phyloP scores from a whole-genome alignment of 225 moss, liverwort and hornwort species.

The Asterella californica region DNA sequence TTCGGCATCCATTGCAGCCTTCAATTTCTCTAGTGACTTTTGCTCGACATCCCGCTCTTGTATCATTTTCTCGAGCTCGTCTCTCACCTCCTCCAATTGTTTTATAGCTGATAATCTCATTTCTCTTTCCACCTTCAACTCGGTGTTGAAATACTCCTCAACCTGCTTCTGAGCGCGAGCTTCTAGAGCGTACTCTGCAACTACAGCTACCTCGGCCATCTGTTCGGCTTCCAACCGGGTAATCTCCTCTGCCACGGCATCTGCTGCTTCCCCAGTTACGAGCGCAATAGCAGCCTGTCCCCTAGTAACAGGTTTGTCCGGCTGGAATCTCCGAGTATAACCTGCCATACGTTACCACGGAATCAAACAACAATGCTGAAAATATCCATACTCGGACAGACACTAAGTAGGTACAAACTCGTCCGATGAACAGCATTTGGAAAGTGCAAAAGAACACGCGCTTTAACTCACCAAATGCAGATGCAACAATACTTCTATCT shows the following conservation, averaged over 20 bases:
- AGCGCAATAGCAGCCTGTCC: constrained; percentile 95
- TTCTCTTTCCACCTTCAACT: constrained; percentile 71
- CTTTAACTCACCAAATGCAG: constrained; percentile 55
- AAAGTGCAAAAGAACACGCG: background rate
- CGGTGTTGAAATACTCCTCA: constrained; percentile 64
- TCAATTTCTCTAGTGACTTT: constrained; percentile 51
- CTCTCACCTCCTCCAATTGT: constrained; percentile 46
- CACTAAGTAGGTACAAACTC: background rate
- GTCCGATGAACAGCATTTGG: background rate
- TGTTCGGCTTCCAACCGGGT: constrained; percentile 88
- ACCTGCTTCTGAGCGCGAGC: constrained; percentile 74
- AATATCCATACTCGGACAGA: background rate
- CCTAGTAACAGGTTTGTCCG: constrained; percentile 78
- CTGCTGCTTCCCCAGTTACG: constrained; percentile 77
- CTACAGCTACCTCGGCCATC: constrained; percentile 90
- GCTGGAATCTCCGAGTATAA: constrained; percentile 87
- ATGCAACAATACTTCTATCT: constrained; percentile 57
- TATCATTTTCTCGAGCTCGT: constrained; percentile 53
- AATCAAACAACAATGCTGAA: background rate
- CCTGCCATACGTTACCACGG: constrained; percentile 26
- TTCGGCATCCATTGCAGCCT: constrained; percentile 63
- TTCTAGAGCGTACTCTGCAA: constrained; percentile 76
- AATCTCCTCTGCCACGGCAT: constrained; percentile 76
- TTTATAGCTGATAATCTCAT: constrained; percentile 54
- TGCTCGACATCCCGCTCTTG: constrained; percentile 62